Conservation (phyloP, 2,329 filamentous ascomycete species). For the Pseudopithomyces chartarum region DNA sequence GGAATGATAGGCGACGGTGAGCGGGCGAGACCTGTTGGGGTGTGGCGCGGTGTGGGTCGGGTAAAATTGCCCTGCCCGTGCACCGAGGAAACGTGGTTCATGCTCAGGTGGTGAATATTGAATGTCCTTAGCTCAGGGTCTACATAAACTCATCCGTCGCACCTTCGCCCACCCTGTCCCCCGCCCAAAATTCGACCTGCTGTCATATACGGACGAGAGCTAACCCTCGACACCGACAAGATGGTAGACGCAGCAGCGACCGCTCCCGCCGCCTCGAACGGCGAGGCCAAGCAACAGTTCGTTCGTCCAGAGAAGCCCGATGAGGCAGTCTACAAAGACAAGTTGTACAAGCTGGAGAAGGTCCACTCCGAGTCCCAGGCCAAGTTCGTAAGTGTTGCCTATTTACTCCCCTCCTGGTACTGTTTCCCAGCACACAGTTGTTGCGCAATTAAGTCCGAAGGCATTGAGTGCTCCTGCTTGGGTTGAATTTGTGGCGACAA, state of each 20-base stretch:
- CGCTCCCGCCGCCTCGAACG: constrained; percentile 38
- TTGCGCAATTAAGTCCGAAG: background rate
- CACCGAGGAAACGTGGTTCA: constrained; percentile 16
- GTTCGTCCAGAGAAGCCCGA: constrained; percentile 84
- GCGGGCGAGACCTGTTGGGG: constrained; percentile 3
- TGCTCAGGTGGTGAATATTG: constrained; percentile 11
- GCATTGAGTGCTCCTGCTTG: background rate
- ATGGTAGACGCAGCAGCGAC: constrained; percentile 48
- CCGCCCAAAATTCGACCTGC: constrained; percentile 14
- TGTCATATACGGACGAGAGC: constrained; percentile 11
- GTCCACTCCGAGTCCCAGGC: constrained; percentile 79
- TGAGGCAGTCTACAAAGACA: constrained; percentile 80
- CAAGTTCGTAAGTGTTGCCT: constrained; percentile 59
- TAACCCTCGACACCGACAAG: constrained; percentile 9
- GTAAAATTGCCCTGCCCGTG: constrained; percentile 24
- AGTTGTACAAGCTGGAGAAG: constrained; percentile 82
- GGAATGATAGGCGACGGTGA: constrained; percentile 9
- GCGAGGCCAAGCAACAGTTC: constrained; percentile 42
- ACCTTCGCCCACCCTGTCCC: constrained; percentile 1
- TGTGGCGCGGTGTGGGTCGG: constrained; percentile 21
- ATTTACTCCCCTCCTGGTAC: constrained; percentile 5
- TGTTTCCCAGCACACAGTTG: constrained; percentile 4
- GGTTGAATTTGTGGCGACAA: background rate
- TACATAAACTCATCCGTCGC: constrained; percentile 6
- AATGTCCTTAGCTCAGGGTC: constrained; percentile 19